Evolutionary conservation across 768 basidiomycete genomes (phyloP), one percentile per base, ranked within the genome.

Genomic region (Scleroderma bovista): DNA sequence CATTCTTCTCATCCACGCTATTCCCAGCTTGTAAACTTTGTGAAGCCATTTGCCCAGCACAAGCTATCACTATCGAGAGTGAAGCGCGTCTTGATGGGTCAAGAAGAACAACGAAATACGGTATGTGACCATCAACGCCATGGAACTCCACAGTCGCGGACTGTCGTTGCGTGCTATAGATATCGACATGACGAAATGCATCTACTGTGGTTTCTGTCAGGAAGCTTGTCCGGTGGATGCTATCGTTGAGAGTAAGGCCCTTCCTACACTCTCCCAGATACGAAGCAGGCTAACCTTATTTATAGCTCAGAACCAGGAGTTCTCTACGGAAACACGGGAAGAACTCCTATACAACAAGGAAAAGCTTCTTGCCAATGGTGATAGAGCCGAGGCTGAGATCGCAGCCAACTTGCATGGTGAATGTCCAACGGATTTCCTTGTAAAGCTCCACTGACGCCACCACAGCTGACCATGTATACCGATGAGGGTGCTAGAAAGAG

Each of bases 101-200:
- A 47, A 81, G 96, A 64, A 81, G 92, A 72, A 99, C 96, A 51
- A 98, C 96, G 26, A 90, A 92, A 84, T 99, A 98, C 61, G 96
- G 93, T 88, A 48, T 47, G 79, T 65, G 22, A 47, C 34, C 34
- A 22, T 51, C 50, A 38, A 50, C 12, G 23, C 47, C 26, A 19
- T 52, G 43, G 52, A 37, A 38, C 46, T 51, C 51, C 44, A 48
- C 10, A 23, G 26, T 6, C 38, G 11, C 37, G 42, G 46, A 45
- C 17, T 12, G 3, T 12, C 33, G 31, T n/a, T 45, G 15, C 31
- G n/a, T 17, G 3, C 39, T 46, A 24, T 57, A 94, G 92, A 98
- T 72, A 93, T 98, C 61, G 96, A 99, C 69, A 99, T 99, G 96
- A 99, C 96, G 52, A 98, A 94, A 77, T 98, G 96, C 72, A 99